A percentile compares a stretch with the other conserved stretches of the same genome.
These are phyloP conservation scores for Ophiostoma australiae DNA, from an alignment of 2,329 filamentous ascomycete species.

Conservation along the genomic window DNA sequence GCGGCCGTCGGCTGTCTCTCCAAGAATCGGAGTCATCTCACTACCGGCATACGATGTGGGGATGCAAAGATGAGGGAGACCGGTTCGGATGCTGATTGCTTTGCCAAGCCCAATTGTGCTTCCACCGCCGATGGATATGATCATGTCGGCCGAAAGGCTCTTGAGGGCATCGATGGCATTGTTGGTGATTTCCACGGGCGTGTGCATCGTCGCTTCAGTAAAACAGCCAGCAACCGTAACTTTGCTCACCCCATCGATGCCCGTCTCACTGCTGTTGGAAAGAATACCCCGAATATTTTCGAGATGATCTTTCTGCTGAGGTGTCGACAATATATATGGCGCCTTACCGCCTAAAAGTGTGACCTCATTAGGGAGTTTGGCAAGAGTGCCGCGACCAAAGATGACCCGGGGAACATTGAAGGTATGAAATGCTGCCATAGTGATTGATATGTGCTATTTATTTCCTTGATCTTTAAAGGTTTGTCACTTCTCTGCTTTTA, in stretches of 20 bases:
- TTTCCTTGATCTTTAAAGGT: background rate
- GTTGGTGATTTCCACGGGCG: conserved; percentile 53
- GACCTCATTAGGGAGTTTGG: background rate
- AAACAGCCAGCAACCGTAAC: conserved; percentile 19
- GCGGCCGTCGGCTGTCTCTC: conserved; percentile 54
- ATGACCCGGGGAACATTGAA: background rate
- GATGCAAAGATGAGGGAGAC: conserved; percentile 33
- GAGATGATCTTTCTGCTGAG: background rate
- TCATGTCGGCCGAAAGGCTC: conserved; percentile 20
- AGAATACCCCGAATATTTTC: background rate
- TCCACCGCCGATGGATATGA: background rate
- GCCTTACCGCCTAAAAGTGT: background rate
- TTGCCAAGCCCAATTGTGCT: conserved; percentile 1
- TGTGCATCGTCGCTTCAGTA: conserved; percentile 55
- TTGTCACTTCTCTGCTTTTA: background rate
- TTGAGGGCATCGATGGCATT: conserved; percentile 43
- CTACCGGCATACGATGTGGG: conserved; percentile 59
- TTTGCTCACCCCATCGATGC: background rate
- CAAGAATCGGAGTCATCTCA: conserved; percentile 62
- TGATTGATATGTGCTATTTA: background rate
- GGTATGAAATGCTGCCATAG: background rate
- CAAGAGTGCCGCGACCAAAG: background rate
- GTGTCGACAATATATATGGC: background rate
- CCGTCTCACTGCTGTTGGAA: background rate
- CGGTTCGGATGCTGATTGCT: background rate